Percentiles rank a stretch among this genome's conserved stretches.
phyloP scores from a whole-genome alignment of 148 eudicot species.

The Chenopodium quinoa region DNA sequence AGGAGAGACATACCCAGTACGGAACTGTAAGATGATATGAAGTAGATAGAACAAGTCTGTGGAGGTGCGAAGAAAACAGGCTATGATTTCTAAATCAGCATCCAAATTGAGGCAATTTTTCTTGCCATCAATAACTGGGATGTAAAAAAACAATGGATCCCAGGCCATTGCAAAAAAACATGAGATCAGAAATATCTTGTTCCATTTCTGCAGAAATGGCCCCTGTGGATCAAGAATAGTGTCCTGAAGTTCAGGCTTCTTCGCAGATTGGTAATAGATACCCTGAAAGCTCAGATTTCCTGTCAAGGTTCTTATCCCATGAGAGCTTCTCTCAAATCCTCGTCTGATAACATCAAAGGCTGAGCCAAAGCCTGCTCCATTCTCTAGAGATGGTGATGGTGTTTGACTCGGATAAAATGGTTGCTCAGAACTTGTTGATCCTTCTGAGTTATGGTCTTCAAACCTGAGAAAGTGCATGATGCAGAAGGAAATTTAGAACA shows the following conservation, averaged over 20 bases:
- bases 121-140: conserved; percentile 44
- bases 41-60: conserved; percentile 58
- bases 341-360: conserved; percentile 27
- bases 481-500: conserved; percentile 2
- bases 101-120: conserved; percentile 51
- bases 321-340: conserved; percentile 35
- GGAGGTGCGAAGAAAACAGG: conserved; percentile 56
- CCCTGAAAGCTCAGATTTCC: conserved; percentile 28
- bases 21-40: conserved; percentile 63
- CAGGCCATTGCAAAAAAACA: conserved; percentile 62
- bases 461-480: conserved; percentile 24
- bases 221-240: conserved; percentile 63
- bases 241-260: conserved; percentile 23
- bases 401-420: conserved; percentile 22
- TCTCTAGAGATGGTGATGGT: conserved; percentile 9
- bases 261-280: conserved; percentile 25
- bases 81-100: conserved; percentile 37
- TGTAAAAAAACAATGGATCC: conserved; percentile 69
- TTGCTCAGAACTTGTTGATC: conserved; percentile 27
- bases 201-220: conserved; percentile 61
- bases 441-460: conserved; percentile 27
- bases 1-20: conserved; percentile 64
- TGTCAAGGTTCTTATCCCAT: conserved; percentile 33
- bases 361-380: conserved; percentile 15
- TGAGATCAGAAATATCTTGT: conserved; percentile 52